Base-by-base conservation (phyloP, 2,329 filamentous ascomycete species). In the Trichoderma guizhouense region DNA sequence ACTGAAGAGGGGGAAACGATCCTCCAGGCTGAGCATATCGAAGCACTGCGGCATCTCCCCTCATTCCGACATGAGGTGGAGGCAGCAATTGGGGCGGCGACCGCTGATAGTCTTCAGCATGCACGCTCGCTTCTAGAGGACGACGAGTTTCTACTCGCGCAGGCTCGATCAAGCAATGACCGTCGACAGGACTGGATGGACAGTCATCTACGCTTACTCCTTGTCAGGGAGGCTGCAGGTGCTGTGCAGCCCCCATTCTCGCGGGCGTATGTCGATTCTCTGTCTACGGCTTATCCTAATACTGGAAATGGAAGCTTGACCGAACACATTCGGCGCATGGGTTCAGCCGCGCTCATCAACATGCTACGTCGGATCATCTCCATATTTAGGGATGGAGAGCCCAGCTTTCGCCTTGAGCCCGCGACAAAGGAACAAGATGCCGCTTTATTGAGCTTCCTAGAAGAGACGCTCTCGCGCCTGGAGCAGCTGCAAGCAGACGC, bases 51-150 rank as follows among this genome's bases (percentile, higher is more conserved):
- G 43, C 91, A 88, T 72, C 81, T 93, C 21, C 85, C 88, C 3
- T 95, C 93, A 2, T 95, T 95, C 76, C 88, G 85, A 67, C 80
- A 78, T n/a, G 79, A 83, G 36, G 82, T 90, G 8, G 88, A 91
- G 75, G 76, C 75, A 5, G 78, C 82, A 4, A 76, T 90, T 8
- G 81, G 86, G 21, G 81, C 80, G 9, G 79, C 83, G 12, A 78
- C 83, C n/a, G 69, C 83, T 6, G 76, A 79, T 28, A 81, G 82
- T 55, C 85, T 90, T 15, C 84, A 84, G 39, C 75, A 79, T 62
- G 81, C 81, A 34, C 77, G 77, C 71, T 80, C 80, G 7, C 79
- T 93, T 24, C 82, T 95, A 1, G 84, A 90, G n/a, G 86, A 89
- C 14, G 86, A 94, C 72, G 78, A 83, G 3, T 82, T 84, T 32